Conservation (phyloP, 208 protist species). For the Trypanosoma theileri region DNA sequence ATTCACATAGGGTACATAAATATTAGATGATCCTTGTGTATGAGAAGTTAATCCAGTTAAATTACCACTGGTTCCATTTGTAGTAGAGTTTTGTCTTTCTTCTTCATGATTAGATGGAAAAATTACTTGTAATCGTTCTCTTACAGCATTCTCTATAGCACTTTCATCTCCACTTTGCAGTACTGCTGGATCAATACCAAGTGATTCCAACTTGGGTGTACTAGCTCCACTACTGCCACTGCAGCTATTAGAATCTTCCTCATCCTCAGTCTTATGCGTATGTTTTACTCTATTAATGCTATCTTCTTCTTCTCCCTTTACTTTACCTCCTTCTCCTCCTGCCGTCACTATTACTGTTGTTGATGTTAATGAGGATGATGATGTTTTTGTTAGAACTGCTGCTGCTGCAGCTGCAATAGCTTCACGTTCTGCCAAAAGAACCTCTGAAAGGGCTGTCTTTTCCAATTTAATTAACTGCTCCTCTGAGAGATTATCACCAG, state of each 20-base stretch:
- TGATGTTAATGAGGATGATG: too few species aligned
- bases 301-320: too few species aligned
- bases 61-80: neutral
- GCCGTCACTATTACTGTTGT: too few species aligned
- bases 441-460: slow-evolving; percentile 76
- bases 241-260: neutral
- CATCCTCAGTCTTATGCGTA: neutral
- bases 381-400: neutral
- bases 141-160: slow-evolving; percentile 2
- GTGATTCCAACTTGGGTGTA: slow-evolving; percentile 3
- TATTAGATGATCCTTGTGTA: neutral
- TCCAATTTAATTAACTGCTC: slow-evolving; percentile 92
- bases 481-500: slow-evolving; percentile 69
- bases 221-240: slow-evolving; percentile 6
- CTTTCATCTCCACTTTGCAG: slow-evolving; percentile 12
- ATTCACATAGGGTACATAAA: slow-evolving; percentile 62
- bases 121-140: slow-evolving; percentile 7
- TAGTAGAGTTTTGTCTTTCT: slow-evolving; percentile 2
- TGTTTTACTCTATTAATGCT: neutral
- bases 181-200: slow-evolving; percentile 11
- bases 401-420: neutral
- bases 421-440: slow-evolving; percentile 42
- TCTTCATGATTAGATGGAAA: neutral
- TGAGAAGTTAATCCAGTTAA: neutral
- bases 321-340: too few species aligned